Evolutionary conservation across 2,329 filamentous ascomycete genomes (phyloP).

Genomic region (Ophiocordyceps camponoti-leonardi): DNA sequence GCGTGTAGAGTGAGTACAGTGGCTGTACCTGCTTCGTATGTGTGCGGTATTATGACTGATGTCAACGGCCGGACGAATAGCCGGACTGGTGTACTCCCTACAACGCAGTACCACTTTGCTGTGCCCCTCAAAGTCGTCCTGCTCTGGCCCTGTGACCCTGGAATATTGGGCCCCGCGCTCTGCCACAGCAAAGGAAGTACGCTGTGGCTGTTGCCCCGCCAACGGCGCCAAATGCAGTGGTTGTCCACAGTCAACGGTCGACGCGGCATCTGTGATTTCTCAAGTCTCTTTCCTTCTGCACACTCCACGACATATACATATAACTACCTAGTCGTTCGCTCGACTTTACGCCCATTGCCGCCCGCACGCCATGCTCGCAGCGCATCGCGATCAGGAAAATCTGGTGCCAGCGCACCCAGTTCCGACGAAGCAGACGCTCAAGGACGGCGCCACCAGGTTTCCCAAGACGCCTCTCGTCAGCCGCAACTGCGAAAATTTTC

Average conservation of each 20-base stretch:
- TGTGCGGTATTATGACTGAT: background rate
- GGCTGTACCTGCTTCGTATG: background rate
- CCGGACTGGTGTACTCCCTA: background rate
- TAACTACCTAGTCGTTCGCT: no score
- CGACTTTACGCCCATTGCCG: background rate
- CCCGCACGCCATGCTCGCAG: slow-evolving; percentile 45
- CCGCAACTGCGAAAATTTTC: slow-evolving; percentile 70
- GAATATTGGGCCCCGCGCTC: background rate
- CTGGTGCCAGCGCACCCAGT: slow-evolving; percentile 59
- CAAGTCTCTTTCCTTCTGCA: background rate
- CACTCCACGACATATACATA: background rate
- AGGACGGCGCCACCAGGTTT: slow-evolving; percentile 60
- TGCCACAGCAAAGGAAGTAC: background rate
- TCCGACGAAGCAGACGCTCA: slow-evolving; percentile 59
- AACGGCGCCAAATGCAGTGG: slow-evolving; percentile 3
- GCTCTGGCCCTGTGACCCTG: slow-evolving; percentile 12
- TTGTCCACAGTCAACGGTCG: slow-evolving; percentile 30
- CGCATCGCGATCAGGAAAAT: slow-evolving; percentile 78
- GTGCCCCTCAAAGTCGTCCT: background rate
- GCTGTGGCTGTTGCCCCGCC: slow-evolving; percentile 12
- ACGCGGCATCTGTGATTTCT: background rate
- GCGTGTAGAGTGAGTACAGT: background rate
- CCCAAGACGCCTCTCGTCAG: slow-evolving; percentile 73
- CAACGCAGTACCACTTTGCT: background rate
- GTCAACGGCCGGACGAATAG: background rate